Evolutionary conservation across 768 basidiomycete species (phyloP).

Genomic region (Termitomyces sp.): DNA sequence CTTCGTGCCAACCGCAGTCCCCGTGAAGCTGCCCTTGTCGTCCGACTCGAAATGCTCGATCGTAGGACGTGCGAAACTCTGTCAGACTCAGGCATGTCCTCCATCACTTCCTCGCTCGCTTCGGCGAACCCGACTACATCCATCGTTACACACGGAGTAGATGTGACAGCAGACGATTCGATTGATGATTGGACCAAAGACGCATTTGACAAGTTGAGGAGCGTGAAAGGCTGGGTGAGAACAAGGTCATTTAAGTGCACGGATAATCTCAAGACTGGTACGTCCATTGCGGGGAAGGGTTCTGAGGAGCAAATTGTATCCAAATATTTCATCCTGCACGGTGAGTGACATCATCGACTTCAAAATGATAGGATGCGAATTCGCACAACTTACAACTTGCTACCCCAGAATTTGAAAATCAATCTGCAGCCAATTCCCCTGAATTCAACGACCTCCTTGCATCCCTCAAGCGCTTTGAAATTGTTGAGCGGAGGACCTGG

Average conservation of each 20-base stretch:
- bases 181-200: conserved; percentile 22
- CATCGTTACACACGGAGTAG: conserved; percentile 30
- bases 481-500: conserved; percentile 34
- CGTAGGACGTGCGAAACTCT: conserved; percentile 37
- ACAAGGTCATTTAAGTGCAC: conserved; percentile 36
- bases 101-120: conserved; percentile 28
- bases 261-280: conserved; percentile 36
- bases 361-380: not conserved
- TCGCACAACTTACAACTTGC: not conserved
- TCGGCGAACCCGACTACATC: conserved; percentile 25
- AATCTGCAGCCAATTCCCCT: conserved; percentile 11
- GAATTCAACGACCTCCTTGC: conserved; percentile 13
- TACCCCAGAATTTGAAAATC: conserved; percentile 16
- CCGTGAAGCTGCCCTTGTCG: conserved; percentile 38
- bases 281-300: conserved; percentile 18
- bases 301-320: conserved; percentile 30
- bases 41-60: conserved; percentile 39
- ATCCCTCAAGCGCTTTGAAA: conserved; percentile 13
- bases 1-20: conserved; percentile 41
- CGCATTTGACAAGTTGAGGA: conserved; percentile 14
- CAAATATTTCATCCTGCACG: conserved; percentile 38
- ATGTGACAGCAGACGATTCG: conserved; percentile 10
- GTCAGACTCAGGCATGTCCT: conserved; percentile 29
- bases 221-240: conserved; percentile 34
- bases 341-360: conserved; percentile 19